Evolutionary conservation across 176 grass and related monocot genomes (phyloP), one percentile per base, ranked within the genome.

Genomic region (Stipa capillata): DNA sequence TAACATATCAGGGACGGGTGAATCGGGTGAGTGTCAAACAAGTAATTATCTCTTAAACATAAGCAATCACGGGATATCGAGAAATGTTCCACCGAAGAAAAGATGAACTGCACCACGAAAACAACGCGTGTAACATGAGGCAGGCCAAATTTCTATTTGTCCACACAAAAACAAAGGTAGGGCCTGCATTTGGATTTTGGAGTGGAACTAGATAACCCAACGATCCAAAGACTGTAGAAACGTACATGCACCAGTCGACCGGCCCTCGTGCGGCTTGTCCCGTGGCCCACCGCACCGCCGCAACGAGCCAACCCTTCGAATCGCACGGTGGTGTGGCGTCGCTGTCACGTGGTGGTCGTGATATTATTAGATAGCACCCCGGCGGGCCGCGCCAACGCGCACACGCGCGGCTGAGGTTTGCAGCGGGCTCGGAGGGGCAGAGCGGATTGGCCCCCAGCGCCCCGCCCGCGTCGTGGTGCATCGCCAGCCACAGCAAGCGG

Each of bases 261-360:
- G 57, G 9, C 57, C 80, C 66, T 83, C 80, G 86, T 88, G 80
- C 80, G 80, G 74, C 3, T 34, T 83, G 86, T 79, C 74, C 57
- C 43, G 29, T 65, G 79, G 47, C 59, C 79, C 73, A 41, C 72
- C 63, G 5, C 85, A 75, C 79, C 73, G 85, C 29, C 86, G 32
- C 80, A 72, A 66, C 2, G 57, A 21, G 79, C 85, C 79, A 83
- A 55, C 37, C 74, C 57, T 10, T 55, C 29, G 9, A 44, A 79
- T 88, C 80, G 48, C 17, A 42, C 78, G 78, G 67, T 24, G 42
- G 79, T 71, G 72, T 2, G 65, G 41, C 62, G 85, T 82, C 65
- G 62, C 78, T 34, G 78, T 86, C 77, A 36, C 65, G 79, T 13
- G 29, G 47, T 54, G 71, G 79, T 79, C 53, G 51, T 36, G 72